Percentiles rank a stretch among this genome's conserved stretches.
These are phyloP conservation scores for Closterium sp. DNA, from an alignment of 139 green algal genomes.

Conservation along the genomic window DNA sequence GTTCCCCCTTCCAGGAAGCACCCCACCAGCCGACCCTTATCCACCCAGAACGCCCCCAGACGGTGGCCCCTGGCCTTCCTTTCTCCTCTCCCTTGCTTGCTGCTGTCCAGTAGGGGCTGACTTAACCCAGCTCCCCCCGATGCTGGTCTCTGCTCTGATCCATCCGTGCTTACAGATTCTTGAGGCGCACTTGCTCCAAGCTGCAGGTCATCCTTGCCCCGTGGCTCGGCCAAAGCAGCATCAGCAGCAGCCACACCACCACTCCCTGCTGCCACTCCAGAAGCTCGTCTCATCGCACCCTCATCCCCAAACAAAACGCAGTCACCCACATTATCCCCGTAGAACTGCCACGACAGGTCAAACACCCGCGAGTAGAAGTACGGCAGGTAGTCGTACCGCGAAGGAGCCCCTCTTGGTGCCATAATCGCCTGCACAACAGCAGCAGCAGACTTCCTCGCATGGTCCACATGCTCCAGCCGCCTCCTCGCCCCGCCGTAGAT, in stretches of 20 bases:
- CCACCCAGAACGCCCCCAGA: conserved; percentile 54
- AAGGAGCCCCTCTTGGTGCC: neutral
- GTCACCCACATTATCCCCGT: conserved; percentile 54
- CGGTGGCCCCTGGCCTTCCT: conserved; percentile 6
- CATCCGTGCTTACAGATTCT: neutral
- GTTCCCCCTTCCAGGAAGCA: conserved; percentile 51
- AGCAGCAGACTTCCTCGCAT: conserved; percentile 43
- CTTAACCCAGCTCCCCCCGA: neutral
- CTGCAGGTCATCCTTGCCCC: neutral
- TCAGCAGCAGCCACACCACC: neutral
- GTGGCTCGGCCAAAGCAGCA: too few species aligned
- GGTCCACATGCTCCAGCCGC: conserved; percentile 88
- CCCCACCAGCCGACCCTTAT: conserved; percentile 41
- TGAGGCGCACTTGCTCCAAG: neutral
- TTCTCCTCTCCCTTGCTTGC: too few species aligned
- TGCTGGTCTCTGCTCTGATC: neutral
- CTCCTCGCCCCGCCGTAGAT: conserved; percentile 55
- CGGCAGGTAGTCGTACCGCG: conserved; percentile 84
- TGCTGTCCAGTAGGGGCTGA: too few species aligned
- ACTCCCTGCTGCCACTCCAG: neutral
- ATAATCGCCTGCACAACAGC: conserved; percentile 44
- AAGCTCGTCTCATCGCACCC: neutral
- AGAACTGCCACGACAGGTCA: conserved; percentile 54
- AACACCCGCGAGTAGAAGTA: conserved; percentile 95
- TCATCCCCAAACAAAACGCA: conserved; percentile 54